Conservation (phyloP, 345 rosid genomes). For the sweet orange (Citrus sinensis) region DNA sequence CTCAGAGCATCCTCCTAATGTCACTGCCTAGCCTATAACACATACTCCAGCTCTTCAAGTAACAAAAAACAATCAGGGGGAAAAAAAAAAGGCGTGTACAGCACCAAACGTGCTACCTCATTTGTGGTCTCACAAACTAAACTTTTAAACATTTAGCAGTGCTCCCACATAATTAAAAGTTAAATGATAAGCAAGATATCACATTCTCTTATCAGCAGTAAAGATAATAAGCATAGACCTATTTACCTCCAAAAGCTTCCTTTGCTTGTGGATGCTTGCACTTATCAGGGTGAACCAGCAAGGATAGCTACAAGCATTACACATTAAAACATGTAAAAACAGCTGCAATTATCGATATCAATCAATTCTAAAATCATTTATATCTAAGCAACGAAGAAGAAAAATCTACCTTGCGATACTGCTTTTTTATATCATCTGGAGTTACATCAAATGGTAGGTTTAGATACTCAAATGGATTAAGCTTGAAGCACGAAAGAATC, state of each 20-base stretch:
- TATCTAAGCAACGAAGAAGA: background rate
- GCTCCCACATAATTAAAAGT: background rate
- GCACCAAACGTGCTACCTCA: background rate
- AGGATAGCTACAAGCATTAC: slow-evolving; percentile 54
- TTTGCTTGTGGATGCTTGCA: slow-evolving; percentile 98
- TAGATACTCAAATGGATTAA: slow-evolving; percentile 87
- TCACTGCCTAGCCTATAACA: background rate
- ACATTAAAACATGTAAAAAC: slow-evolving; percentile 14
- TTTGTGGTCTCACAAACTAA: background rate
- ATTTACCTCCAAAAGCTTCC: slow-evolving; percentile 91
- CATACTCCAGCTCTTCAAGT: background rate
- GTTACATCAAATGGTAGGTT: slow-evolving; percentile 74
- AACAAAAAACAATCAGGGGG: background rate
- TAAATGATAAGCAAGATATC: background rate
- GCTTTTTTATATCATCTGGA: slow-evolving; percentile 71
- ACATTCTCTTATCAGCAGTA: background rate
- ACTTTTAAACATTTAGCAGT: background rate
- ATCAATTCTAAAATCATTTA: background rate
- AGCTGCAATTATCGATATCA: background rate
- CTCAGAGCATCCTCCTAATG: background rate
- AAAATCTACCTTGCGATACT: slow-evolving; percentile 81
- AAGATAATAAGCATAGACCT: background rate
- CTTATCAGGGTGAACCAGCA: slow-evolving; percentile 97
- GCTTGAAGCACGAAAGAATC: slow-evolving; percentile 96
- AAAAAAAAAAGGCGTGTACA: too few species aligned